Evolutionary conservation across 169 alveolate species (phyloP).

Genomic region (Cryptosporidium xiaoi): DNA sequence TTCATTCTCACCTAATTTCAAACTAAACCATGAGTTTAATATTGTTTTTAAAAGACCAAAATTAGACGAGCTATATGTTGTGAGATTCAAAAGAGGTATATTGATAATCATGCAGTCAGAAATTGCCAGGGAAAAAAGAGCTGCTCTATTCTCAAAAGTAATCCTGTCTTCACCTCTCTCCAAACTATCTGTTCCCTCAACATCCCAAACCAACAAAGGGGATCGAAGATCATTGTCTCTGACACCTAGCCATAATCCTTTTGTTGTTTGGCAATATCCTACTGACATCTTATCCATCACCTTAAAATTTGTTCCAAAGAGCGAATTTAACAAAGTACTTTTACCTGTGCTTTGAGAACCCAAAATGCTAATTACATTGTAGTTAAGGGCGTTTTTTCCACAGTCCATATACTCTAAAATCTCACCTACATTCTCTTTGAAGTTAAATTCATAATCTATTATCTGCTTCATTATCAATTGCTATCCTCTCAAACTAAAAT

Average conservation of each 20-base stretch:
- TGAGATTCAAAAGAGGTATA: slow-evolving; percentile 82
- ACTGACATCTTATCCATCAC: slow-evolving; percentile 85
- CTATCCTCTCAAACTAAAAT: background rate
- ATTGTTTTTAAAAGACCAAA: slow-evolving; percentile 89
- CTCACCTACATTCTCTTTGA: slow-evolving; percentile 51
- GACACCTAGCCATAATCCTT: slow-evolving; percentile 89
- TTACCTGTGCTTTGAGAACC: slow-evolving; percentile 94
- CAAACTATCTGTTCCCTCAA: slow-evolving; percentile 91
- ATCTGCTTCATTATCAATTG: slow-evolving; percentile 55
- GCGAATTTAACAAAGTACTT: slow-evolving; percentile 87
- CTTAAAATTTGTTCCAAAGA: slow-evolving; percentile 86
- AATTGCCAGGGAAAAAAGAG: slow-evolving; percentile 88
- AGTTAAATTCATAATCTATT: slow-evolving; percentile 73
- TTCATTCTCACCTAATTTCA: slow-evolving; percentile 53
- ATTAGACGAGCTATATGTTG: slow-evolving; percentile 89
- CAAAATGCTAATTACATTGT: slow-evolving; percentile 87
- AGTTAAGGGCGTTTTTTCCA: slow-evolving; percentile 76
- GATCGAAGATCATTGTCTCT: background rate
- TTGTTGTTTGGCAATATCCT: slow-evolving; percentile 92
- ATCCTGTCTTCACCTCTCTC: slow-evolving; percentile 89
- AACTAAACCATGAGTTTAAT: slow-evolving; percentile 63
- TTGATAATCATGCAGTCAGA: slow-evolving; percentile 90
- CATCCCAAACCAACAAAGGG: slow-evolving; percentile 87
- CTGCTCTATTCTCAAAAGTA: slow-evolving; percentile 90
- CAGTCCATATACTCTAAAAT: slow-evolving; percentile 42